phyloP scores from a whole-genome alignment of 139 green algal species.

The Tetraselmis chui region DNA sequence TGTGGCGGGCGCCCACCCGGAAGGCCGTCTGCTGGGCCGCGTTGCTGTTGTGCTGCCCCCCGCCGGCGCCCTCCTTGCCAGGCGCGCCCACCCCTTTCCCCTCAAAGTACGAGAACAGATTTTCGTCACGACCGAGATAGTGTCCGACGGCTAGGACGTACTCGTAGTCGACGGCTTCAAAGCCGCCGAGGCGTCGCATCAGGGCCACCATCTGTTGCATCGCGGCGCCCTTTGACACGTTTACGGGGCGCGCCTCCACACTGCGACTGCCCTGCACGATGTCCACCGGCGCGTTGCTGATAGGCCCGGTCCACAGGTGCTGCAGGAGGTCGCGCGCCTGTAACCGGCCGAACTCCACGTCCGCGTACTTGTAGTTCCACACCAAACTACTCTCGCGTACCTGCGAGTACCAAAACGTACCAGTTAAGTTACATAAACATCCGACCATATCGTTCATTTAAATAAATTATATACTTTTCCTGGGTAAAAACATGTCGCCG shows the following conservation, averaged over 20 bases:
- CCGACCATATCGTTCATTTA: no score
- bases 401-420: conserved; percentile 90
- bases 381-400: conserved; percentile 87
- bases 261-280: conserved; percentile 73
- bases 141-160: conserved; percentile 68
- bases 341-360: conserved; percentile 78
- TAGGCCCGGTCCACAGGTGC: conserved; percentile 97
- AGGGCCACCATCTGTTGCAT: conserved; percentile 73
- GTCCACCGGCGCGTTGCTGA: conserved; percentile 93
- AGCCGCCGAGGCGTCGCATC: conserved; percentile 22
- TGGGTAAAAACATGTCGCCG: no score
- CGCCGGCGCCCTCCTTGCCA: neutral
- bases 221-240: conserved; percentile 88
- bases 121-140: conserved; percentile 89
- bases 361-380: conserved; percentile 94
- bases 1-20: neutral
- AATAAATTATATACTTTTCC: no score
- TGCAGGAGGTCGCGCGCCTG: conserved; percentile 75
- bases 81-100: conserved; percentile 19
- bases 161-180: conserved; percentile 20
- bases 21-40: neutral
- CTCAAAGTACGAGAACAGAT: conserved; percentile 91
- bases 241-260: conserved; percentile 84
- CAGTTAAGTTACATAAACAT: no score
- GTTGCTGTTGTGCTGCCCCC: no score